phyloP scores from a whole-genome alignment of 371 early-diverging fungal species.

The Mortierella sp. region DNA sequence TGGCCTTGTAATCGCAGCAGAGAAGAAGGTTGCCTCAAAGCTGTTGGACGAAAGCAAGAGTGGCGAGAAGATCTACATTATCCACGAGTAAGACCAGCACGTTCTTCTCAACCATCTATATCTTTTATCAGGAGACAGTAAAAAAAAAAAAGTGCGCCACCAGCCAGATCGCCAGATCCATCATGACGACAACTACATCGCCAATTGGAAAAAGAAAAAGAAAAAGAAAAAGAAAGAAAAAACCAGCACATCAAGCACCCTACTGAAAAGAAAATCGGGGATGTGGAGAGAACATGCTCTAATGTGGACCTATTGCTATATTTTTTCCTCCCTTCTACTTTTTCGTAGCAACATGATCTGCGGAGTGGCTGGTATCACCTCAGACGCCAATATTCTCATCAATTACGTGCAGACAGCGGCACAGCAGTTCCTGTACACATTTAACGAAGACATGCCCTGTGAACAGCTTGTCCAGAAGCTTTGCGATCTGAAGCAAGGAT shows the following conservation, averaged over 20 bases:
- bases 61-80: constrained; percentile 96
- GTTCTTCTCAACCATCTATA: no score
- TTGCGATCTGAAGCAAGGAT: constrained; percentile 98
- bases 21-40: constrained; percentile 95
- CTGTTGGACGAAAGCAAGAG: constrained; percentile 86
- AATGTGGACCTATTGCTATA: constrained; percentile 1
- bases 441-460: constrained; percentile 91
- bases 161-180: no score
- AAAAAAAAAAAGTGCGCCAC: no score
- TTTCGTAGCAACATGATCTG: constrained; percentile 83
- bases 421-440: constrained; percentile 89
- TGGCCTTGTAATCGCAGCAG: constrained; percentile 97
- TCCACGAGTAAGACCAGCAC: constrained; percentile 82
- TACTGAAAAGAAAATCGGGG: no score
- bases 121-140: no score
- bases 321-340: background rate
- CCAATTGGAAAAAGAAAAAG: no score
- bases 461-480: constrained; percentile 95
- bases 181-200: no score
- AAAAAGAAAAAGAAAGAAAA: no score
- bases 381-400: constrained; percentile 98
- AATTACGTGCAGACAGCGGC: constrained; percentile 91
- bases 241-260: no score
- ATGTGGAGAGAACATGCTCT: no score
- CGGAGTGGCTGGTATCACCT: constrained; percentile 98